Base-by-base conservation (phyloP, 1,139 yeast species). In the Taphrina wiesneri region DNA sequence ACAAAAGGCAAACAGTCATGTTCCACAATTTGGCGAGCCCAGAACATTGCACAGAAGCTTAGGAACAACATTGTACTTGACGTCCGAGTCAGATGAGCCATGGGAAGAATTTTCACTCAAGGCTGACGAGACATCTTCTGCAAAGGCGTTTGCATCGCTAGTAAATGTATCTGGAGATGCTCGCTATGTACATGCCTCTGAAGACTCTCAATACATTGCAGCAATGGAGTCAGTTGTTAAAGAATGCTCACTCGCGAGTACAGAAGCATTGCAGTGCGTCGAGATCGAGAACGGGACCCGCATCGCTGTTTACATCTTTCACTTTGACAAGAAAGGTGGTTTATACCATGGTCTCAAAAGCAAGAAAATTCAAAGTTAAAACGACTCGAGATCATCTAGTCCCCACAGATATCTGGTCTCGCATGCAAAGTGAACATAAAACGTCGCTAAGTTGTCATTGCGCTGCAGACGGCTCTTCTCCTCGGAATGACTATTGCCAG, bases 41-140 rank as follows among this genome's bases (percentile, higher is more conserved):
- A n/a, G 7, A 11, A 25, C 13, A 30, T 17, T 7, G 36, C 17
- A 39, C 19, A 2, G 19, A 7, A n/a, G n/a, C 2, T 15, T n/a
- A n/a, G 17, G 25, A 3, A 3, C 21, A 4, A 13, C 32, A 7
- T 46, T 60, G 39, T 49, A 36, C 30, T 46, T 60, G 19, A 15
- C 30, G 17, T 51, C 57, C 21, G 64, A 60, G 19, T 28, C 51
- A 15, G 64, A 60, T 25, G 64, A 60, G 25, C 64, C 64, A 9
- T 60, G 64, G 64, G 36, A 23, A 11, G 51, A 28, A 4, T 60
- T 60, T 28, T 41, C 17, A 0, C 36, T 25, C 23, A 5, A 26
- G 19, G 23, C 36, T 21, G 13, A 53, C 6, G 17, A n/a, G 17
- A 21, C 7, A 15, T 9, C 13, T 23, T 6, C 34, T 2, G 49